phyloP scores from a whole-genome alignment of 1,139 yeast species.

The Eremothecium gossypii region DNA sequence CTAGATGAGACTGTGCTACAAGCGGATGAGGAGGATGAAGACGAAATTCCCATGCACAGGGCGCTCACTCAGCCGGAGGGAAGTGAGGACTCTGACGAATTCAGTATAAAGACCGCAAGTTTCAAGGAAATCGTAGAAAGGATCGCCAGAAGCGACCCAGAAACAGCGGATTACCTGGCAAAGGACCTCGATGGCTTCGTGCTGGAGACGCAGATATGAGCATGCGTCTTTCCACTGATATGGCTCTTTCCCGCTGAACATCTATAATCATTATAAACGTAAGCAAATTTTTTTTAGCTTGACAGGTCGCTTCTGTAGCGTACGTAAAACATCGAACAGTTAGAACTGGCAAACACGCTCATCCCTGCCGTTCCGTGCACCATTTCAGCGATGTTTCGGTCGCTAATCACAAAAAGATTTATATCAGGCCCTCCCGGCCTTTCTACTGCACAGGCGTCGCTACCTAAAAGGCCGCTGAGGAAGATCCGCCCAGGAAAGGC shows the following conservation, averaged over 20 bases:
- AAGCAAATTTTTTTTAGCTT: no score
- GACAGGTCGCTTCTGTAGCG: no score
- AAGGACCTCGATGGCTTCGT: conserved; percentile 34
- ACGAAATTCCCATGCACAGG: conserved; percentile 13
- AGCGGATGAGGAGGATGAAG: conserved; percentile 25
- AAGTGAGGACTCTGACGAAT: conserved; percentile 22
- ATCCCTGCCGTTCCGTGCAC: no score
- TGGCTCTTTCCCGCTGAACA: no score
- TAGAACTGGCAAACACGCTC: no score
- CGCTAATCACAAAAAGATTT: conserved; percentile 13
- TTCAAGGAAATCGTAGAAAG: conserved; percentile 33
- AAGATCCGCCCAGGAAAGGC: conserved; percentile 55
- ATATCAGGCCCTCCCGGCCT: conserved; percentile 26
- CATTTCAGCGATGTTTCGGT: conserved; percentile 8
- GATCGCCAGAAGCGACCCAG: conserved; percentile 31
- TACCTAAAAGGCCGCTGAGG: conserved; percentile 33
- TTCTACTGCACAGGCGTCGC: conserved; percentile 19
- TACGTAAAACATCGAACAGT: no score
- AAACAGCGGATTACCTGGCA: conserved; percentile 34
- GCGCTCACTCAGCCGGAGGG: conserved; percentile 9
- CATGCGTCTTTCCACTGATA: background rate
- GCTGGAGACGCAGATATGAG: conserved; percentile 37
- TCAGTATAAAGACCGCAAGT: conserved; percentile 30
- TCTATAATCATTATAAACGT: no score
- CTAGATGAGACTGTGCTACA: conserved; percentile 27